A percentile compares a stretch with the other conserved stretches of the same genome.
Evolutionary conservation across 306 rosid species (phyloP).

Genomic region (Cyamopsis tetragonoloba): DNA sequence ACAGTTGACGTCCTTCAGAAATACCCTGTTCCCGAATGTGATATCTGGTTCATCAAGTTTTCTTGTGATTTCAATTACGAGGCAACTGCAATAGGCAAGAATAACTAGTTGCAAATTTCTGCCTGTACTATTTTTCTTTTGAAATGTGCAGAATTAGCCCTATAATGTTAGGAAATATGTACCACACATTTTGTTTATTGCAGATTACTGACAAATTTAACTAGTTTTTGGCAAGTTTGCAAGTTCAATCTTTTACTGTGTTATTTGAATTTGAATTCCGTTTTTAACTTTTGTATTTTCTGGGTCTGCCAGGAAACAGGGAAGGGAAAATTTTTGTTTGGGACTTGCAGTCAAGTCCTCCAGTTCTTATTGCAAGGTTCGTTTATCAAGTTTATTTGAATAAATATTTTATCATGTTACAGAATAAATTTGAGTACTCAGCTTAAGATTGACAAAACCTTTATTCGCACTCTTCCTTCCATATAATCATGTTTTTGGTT

Average conservation of each 20-base stretch:
- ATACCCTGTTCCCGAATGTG: constrained; percentile 94
- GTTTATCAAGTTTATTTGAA: background rate
- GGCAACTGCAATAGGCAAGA: constrained; percentile 74
- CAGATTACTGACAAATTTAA: background rate
- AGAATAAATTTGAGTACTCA: too few relatives aligned
- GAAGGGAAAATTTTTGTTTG: constrained; percentile 87
- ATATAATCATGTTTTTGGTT: too few relatives aligned
- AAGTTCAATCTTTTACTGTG: background rate
- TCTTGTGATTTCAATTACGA: constrained; percentile 86
- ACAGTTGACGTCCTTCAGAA: constrained; percentile 85
- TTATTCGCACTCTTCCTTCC: too few relatives aligned
- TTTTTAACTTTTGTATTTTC: background rate
- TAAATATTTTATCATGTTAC: too few relatives aligned
- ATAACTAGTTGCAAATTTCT: background rate
- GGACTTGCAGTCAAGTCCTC: constrained; percentile 97
- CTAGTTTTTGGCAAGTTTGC: background rate
- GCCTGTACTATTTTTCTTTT: background rate
- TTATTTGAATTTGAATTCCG: background rate
- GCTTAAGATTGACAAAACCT: too few relatives aligned
- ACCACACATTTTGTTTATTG: background rate
- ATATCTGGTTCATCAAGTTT: constrained; percentile 97
- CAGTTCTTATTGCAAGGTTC: constrained; percentile 70
- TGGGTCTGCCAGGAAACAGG: constrained; percentile 62
- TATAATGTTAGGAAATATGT: background rate
- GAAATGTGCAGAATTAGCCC: background rate